Evolutionary conservation across 1,284 basidiomycete species (phyloP).

Genomic region (Ustilago esculenta): DNA sequence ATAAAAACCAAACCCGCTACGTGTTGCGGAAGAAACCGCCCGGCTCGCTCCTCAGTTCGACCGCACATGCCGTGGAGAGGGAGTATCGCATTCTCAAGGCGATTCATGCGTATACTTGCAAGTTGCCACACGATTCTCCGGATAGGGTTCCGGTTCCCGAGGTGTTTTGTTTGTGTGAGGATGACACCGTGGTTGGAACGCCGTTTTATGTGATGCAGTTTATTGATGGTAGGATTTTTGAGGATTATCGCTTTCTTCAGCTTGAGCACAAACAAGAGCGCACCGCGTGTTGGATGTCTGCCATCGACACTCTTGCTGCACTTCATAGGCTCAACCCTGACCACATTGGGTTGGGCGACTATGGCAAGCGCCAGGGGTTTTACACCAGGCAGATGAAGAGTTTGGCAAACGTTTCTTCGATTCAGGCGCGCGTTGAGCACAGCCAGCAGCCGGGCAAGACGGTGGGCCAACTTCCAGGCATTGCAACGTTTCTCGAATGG

Average conservation of each 20-base stretch:
- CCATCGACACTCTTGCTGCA: conserved; percentile 74
- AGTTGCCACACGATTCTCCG: conserved; percentile 1
- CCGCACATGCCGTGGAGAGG: conserved; percentile 92
- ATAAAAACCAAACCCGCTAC: conserved; percentile 74
- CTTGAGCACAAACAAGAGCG: conserved; percentile 71
- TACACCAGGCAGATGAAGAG: conserved; percentile 93
- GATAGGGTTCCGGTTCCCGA: conserved; percentile 82
- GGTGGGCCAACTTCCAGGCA: conserved; percentile 73
- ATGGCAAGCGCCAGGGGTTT: conserved; percentile 81
- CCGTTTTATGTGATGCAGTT: conserved; percentile 97
- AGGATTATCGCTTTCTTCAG: conserved; percentile 76
- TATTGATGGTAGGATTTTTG: conserved; percentile 86
- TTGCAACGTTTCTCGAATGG: conserved; percentile 79
- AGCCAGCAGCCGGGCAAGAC: conserved; percentile 72
- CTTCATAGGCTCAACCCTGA: conserved; percentile 79
- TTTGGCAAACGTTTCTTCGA: conserved; percentile 77
- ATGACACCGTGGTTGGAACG: conserved; percentile 80
- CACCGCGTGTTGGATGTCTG: conserved; percentile 71
- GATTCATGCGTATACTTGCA: conserved; percentile 45
- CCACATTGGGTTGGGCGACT: conserved; percentile 77
- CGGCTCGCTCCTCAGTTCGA: conserved; percentile 82
- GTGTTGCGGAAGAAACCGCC: conserved; percentile 95
- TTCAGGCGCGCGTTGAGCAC: conserved; percentile 77
- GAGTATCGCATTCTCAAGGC: conserved; percentile 85
- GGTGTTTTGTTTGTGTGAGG: conserved; percentile 78